Evolutionary conservation across 108 stramenopile species (phyloP), one percentile per base, ranked within the genome.

Genomic region (Nitzschia sp.): DNA sequence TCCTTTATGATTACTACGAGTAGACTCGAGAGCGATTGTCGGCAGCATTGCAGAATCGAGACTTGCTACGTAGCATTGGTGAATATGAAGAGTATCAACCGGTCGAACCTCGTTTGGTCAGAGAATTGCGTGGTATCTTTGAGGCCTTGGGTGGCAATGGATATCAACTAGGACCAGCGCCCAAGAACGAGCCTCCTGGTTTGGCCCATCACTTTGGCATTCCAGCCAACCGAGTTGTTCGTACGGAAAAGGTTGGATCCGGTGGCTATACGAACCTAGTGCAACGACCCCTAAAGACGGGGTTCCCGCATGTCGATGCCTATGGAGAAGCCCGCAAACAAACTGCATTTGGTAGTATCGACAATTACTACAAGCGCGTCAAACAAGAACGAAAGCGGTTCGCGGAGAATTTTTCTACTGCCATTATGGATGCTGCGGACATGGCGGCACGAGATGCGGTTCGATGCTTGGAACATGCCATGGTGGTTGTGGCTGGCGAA

Each of bases 1-100:
- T 63, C 9, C 31, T 4, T 59, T 38, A 2, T 47, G 50, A 48
- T 57, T 5, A 25, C 33, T 26, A 23, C 53, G 53, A 1, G 13
- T 57, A 82, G 78, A 83, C 92, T 35, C 80, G 92, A 1, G 85
- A 83, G 29, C 75, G 92, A 23, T 66, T 94, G 23, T 72, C 84
- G 35, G 81, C 81, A 25, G 92, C 92, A 4, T 66, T 94, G 46
- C 81, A 88, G 60, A 91, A 94, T 79, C 77, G 92, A 9, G 92
- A 94, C 68, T 72, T 94, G 62, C 81, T 94, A 62, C 88, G 90
- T 63, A 80, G 80, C 30, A 84, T 91, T 77, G 89, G 92, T 27
- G 92, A 94, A 60, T 94, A 81, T 63, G 89, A 94, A 71, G 92
- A 94, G 65, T 78, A 86, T 65, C 85, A 91, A 57, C 92, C 92